Evolutionary conservation across 2,329 filamentous ascomycete genomes (phyloP).

Genomic region (Sporothrix euskadiensis): DNA sequence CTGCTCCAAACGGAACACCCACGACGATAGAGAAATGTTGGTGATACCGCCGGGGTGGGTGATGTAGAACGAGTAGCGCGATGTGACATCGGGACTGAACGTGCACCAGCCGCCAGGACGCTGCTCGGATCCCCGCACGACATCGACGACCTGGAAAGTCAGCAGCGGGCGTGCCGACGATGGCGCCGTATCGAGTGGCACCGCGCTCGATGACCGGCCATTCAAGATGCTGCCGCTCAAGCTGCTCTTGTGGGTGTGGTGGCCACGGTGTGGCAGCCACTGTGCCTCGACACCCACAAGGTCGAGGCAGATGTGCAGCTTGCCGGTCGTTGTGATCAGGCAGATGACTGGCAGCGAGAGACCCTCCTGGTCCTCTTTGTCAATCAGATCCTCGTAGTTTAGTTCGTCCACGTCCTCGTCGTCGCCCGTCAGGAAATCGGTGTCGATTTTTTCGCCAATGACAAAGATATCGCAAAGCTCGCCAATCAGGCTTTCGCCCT

Average conservation of each 20-base stretch:
- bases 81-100: constrained; percentile 62
- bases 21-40: constrained; percentile 60
- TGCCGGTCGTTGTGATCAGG: constrained; percentile 61
- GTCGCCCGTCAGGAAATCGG: constrained; percentile 61
- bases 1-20: constrained; percentile 64
- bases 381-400: constrained; percentile 38
- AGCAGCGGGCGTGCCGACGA: constrained; percentile 52
- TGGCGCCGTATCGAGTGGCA: constrained; percentile 42
- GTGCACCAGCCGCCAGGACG: constrained; percentile 61
- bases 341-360: constrained; percentile 62
- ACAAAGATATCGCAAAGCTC: constrained; percentile 63
- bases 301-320: constrained; percentile 62
- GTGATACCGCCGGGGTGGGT: constrained; percentile 63
- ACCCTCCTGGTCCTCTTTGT: constrained; percentile 59
- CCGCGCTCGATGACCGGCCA: constrained; percentile 41
- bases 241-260: constrained; percentile 34
- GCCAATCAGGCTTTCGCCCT: constrained; percentile 55
- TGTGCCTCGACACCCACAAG: constrained; percentile 64
- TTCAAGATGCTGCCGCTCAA: constrained; percentile 9
- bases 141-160: constrained; percentile 64
- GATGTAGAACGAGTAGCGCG: constrained; percentile 63
- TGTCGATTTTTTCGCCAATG: constrained; percentile 63
- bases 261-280: constrained; percentile 62
- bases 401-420: constrained; percentile 61
- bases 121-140: constrained; percentile 56